Conservation (phyloP, 495 filamentous ascomycete genomes). For the Penicillium parvum region DNA sequence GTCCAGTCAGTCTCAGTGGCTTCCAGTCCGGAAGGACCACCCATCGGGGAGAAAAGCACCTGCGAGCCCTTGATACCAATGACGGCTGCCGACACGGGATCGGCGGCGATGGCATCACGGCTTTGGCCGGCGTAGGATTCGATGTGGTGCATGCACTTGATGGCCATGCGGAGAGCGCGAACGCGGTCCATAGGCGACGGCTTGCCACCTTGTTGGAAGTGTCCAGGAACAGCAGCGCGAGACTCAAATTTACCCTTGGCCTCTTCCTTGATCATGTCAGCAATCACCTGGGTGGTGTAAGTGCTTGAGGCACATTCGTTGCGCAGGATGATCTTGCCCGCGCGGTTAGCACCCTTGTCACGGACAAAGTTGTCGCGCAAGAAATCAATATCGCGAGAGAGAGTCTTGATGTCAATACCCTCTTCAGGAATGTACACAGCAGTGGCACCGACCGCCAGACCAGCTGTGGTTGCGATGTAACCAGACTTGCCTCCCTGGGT, state of each 20-base stretch:
- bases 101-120: conserved; percentile 62
- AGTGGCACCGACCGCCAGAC: conserved; percentile 83
- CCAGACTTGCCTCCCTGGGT: conserved; percentile 94
- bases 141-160: conserved; percentile 85
- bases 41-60: conserved; percentile 80
- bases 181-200: conserved; percentile 95
- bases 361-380: conserved; percentile 78
- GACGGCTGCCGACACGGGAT: conserved; percentile 67
- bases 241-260: conserved; percentile 89
- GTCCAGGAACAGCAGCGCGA: conserved; percentile 88
- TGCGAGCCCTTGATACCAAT: conserved; percentile 91
- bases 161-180: conserved; percentile 84
- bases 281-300: conserved; percentile 88
- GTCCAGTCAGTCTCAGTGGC: conserved; percentile 89
- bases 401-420: conserved; percentile 90
- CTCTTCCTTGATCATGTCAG: conserved; percentile 92
- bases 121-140: conserved; percentile 67
- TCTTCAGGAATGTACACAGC: conserved; percentile 98
- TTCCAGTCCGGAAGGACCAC: conserved; percentile 59
- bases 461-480: conserved; percentile 88
- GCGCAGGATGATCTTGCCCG: conserved; percentile 88
- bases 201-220: conserved; percentile 93
- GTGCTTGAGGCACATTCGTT: conserved; percentile 89
- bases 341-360: conserved; percentile 85
- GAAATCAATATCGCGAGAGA: conserved; percentile 85